Percentiles rank a stretch among this genome's conserved stretches.
Conservation (phyloP, 768 basidiomycete species). For the Calocybe indica region DNA sequence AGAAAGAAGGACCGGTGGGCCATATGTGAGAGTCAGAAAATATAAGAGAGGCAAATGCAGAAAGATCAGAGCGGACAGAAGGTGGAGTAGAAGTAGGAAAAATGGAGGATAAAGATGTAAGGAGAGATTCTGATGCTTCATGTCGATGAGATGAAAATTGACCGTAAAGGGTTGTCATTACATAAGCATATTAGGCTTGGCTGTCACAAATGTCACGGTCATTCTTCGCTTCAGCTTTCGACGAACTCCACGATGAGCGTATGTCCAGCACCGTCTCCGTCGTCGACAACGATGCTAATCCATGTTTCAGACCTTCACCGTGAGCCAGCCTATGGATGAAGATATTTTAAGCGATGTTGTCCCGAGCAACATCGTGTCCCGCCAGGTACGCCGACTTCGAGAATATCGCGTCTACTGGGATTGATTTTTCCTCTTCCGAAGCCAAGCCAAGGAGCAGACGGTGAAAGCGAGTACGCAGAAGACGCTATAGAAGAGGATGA, state of each 20-base stretch:
- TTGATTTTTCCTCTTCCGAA: slow-evolving; percentile 10
- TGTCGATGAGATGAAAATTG: too few relatives aligned
- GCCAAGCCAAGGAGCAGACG: slow-evolving; percentile 66
- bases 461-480: slow-evolving; percentile 69
- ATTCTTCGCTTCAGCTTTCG: background rate
- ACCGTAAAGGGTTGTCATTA: too few relatives aligned
- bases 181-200: too few relatives aligned
- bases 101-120: too few relatives aligned
- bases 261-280: slow-evolving; percentile 6
- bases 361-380: slow-evolving; percentile 86
- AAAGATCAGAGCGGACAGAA: too few relatives aligned
- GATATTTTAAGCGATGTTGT: slow-evolving; percentile 89
- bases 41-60: too few relatives aligned
- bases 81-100: too few relatives aligned
- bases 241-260: slow-evolving; percentile 16
- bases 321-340: slow-evolving; percentile 45
- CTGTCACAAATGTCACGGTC: slow-evolving; percentile 12
- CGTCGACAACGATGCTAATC: background rate
- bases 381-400: slow-evolving; percentile 50
- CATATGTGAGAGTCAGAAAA: too few relatives aligned
- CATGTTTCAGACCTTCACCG: slow-evolving; percentile 28
- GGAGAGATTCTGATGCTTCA: too few relatives aligned
- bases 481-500: slow-evolving; percentile 58
- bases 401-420: background rate
- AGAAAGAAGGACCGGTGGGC: too few relatives aligned